A percentile compares a stretch with the other conserved stretches of the same genome.
These are phyloP conservation scores for Neoarthrinium moseri DNA, from an alignment of 2,329 filamentous ascomycete genomes.

Conservation along the genomic window DNA sequence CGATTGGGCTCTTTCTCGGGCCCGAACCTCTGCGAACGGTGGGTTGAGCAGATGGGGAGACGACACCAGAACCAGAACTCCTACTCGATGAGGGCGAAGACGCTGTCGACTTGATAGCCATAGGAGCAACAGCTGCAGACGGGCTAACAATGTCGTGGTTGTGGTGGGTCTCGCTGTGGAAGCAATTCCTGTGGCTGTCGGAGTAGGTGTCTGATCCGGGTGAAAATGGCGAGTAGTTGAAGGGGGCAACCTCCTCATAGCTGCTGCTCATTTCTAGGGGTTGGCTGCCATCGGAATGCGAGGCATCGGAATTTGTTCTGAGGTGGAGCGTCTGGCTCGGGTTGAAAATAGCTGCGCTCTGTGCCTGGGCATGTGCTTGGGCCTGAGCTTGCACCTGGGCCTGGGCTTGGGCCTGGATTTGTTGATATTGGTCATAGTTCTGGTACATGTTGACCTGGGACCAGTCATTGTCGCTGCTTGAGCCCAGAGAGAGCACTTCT, in stretches of 20 bases:
- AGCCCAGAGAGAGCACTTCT: constrained; percentile 81
- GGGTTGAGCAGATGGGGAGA: constrained; percentile 61
- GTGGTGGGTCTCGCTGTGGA: constrained; percentile 54
- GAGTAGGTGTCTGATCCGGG: constrained; percentile 75
- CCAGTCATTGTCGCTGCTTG: constrained; percentile 87
- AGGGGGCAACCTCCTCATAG: constrained; percentile 72
- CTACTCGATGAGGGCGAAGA: constrained; percentile 55
- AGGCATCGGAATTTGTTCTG: constrained; percentile 83
- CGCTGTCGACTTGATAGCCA: constrained; percentile 57
- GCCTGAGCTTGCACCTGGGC: too few species aligned
- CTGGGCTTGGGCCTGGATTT: constrained; percentile 34
- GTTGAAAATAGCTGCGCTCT: constrained; percentile 78
- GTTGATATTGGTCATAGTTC: constrained; percentile 66
- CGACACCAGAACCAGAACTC: constrained; percentile 61
- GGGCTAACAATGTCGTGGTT: constrained; percentile 63
- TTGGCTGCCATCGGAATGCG: constrained; percentile 65
- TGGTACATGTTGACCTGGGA: constrained; percentile 74
- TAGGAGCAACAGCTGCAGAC: constrained; percentile 63
- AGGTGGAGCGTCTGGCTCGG: constrained; percentile 88
- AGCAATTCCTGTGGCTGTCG: constrained; percentile 64
- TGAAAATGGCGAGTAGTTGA: constrained; percentile 78
- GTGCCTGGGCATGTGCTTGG: constrained; percentile 46
- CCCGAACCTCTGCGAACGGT: constrained; percentile 63
- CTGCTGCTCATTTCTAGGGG: constrained; percentile 68
- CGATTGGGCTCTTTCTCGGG: constrained; percentile 72